Percentiles rank a stretch among this genome's conserved stretches.
Evolutionary conservation across 768 basidiomycete species (phyloP).

Genomic region (Chalciporus piperatus): DNA sequence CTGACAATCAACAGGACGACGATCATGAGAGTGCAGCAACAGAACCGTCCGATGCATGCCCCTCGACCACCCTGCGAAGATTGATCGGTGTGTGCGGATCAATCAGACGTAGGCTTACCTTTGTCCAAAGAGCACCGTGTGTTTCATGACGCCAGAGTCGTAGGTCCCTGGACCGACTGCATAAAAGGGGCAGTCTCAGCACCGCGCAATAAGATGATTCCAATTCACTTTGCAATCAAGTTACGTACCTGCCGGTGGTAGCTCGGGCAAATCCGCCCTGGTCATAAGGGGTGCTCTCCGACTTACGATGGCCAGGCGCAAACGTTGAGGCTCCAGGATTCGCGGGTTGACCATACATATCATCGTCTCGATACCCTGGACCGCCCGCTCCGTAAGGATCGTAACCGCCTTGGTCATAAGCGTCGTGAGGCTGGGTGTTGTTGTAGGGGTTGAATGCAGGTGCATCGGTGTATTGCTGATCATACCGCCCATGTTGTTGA

Average conservation of each 20-base stretch:
- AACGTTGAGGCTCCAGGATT: conserved; percentile 12
- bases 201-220: background rate
- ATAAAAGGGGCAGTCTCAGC: conserved; percentile 6
- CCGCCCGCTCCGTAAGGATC: conserved; percentile 24
- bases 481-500: conserved; percentile 30
- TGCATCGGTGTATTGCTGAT: conserved; percentile 34
- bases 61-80: conserved; percentile 52
- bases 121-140: conserved; percentile 68
- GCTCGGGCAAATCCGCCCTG: conserved; percentile 41
- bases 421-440: conserved; percentile 42
- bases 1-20: conserved; percentile 60
- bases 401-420: conserved; percentile 50
- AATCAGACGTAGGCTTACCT: conserved; percentile 35
- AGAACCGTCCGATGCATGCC: conserved; percentile 65
- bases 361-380: conserved; percentile 43
- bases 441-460: conserved; percentile 47
- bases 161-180: conserved; percentile 32
- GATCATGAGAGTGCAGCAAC: conserved; percentile 72
- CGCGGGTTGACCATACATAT: conserved; percentile 18
- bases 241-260: conserved; percentile 30
- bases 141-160: conserved; percentile 53
- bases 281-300: conserved; percentile 39
- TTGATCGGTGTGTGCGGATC: background rate
- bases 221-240: background rate
- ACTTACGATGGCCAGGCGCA: conserved; percentile 23